Base-by-base conservation (phyloP, 2,329 filamentous ascomycete species). In the Curvularia sp. region DNA sequence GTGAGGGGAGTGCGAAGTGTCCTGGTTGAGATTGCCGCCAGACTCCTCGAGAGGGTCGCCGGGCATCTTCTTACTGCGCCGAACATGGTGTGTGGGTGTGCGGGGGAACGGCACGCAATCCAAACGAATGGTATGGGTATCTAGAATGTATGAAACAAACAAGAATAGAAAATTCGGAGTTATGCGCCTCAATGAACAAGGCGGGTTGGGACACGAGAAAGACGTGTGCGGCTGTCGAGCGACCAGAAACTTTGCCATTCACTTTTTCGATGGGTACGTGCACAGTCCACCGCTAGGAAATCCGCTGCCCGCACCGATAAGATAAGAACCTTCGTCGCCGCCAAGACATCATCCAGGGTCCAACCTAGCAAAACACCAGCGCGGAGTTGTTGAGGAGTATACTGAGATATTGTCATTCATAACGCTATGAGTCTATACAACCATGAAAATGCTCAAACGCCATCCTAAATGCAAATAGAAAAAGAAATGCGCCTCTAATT, bases 21-120 rank as follows among this genome's bases (percentile, higher is more conserved):
- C 54, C 68, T 72, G 30, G 70, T 65, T 0, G 70, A 68, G 10
- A 74, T 46, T 28, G 66, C 65, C 8, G 65, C 55, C 52, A 75
- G 53, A 55, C 63, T 69, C 62, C 74, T 71, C 54, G 76, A 70
- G 51, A 79, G 66, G 41, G 71, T 73, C 61, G 74, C 71, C 60
- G 77, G 70, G 61, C 76, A 78, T 77, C 74, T 78, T 73, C 77
- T 72, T 52, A 78, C 60, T 62, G 76, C 75, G 62, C 67, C 70
- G 57, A 78, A 73, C 77, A 89, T 26, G 81, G 75, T 72, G 65
- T 56, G 60, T 33, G 31, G 9, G 31, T 33, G 31, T 33, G 31
- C 41, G 55, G 57, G 33, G 55, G 60, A 30, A 54, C 15, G 49
- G 39, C 48, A 50, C 50, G 52, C 61, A 62, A 66, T 60, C 26